Evolutionary conservation across 192 early-diverging fungal genomes (phyloP), one percentile per base, ranked within the genome.

Genomic region (Mortierella claussenii): DNA sequence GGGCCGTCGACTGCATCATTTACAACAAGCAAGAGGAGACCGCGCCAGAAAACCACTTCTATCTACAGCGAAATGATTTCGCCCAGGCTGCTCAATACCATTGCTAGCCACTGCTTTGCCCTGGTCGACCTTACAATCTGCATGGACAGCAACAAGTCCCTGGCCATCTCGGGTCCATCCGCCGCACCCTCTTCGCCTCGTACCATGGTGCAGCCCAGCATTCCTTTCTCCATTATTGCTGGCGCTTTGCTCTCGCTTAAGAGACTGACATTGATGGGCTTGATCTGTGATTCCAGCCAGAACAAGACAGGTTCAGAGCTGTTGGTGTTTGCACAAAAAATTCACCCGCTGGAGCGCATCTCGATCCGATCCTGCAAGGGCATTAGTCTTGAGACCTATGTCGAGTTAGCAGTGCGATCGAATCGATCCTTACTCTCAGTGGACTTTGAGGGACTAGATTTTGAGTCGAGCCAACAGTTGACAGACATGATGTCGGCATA

Each of bases 291-390:
- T 43, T 52, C 73, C 6, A 8, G 44, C 1, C 45, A 54, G 12
- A 76, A 76, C 59, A 76, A 67, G 59, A 76, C 73, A 8, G 73
- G 64, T 4, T 61, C 73, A 2, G 73, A 76, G 24, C 46, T 76
- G 15, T 46, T 76, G 46, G 7, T 57, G 12, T 76, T 76, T 51
- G 73, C 73, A 6, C 32, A 76, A 23, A 46, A 61, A 20, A 21
- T 40, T 2, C 73, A 66, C 4, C 73, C 73, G 2, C 37, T 76
- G 30, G 73, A 76, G 31, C 56, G 51, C 0, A 37, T 76, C 17
- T 76, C 73, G 10, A 76, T 76, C 30, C 63, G 73, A 20, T 59
- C 73, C 1, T 76, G 73, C 28, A 26, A 60, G 26, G 73, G 73
- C 1, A 76, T 76, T 18, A 44, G 57, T 6, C 11, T 67, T 8